Evolutionary conservation across 805 yeast genomes (phyloP), one percentile per base, ranked within the genome.

Genomic region (Clavispora carvajalis): DNA sequence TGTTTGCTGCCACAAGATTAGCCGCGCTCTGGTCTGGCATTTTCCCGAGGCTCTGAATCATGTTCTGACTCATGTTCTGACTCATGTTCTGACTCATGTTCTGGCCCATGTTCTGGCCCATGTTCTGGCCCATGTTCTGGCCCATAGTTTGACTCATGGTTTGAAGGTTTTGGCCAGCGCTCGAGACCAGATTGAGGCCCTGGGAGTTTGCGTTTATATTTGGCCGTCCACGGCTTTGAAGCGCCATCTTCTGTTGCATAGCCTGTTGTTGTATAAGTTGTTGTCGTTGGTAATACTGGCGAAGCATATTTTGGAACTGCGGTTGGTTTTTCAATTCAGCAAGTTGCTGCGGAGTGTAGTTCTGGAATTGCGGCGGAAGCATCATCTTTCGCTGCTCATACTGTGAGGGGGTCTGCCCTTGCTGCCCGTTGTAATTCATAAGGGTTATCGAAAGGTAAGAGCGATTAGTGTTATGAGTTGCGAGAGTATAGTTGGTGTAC

Each of bases 321-420:
- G 72, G 70, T 49, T 67, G 74, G 46, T 55, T 63, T 44, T 63
- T 63, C 42, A 67, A 53, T 41, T 65, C 71, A 46, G 67, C 72
- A 33, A 66, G 57, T 41, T 65, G 74, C 48, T 67, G 71, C 17
- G 73, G 70, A 17, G 67, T 54, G 29, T 67, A 49, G 38, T 65
- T 63, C 31, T 45, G 52, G 31, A 51, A 40, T 38, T 58, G 57
- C 3, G 57, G 57, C 19, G 62, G 54, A 40, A 62, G 43, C 54
- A 53, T 51, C 26, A 65, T 43, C 47, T 49, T 51, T 8, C 47
- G 56, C 53, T 41, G 57, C n/a, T 55, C 54, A 35, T 48, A 60
- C 24, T 37, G 43, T 5, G 37, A 26, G 13, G 39, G 39, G 19
- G 36, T 33, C 24, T 44, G 45, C 33, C 31, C 33, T 17, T 37